phyloP scores from a whole-genome alignment of 2,329 filamentous ascomycete species.

The Ramularia endophylla region DNA sequence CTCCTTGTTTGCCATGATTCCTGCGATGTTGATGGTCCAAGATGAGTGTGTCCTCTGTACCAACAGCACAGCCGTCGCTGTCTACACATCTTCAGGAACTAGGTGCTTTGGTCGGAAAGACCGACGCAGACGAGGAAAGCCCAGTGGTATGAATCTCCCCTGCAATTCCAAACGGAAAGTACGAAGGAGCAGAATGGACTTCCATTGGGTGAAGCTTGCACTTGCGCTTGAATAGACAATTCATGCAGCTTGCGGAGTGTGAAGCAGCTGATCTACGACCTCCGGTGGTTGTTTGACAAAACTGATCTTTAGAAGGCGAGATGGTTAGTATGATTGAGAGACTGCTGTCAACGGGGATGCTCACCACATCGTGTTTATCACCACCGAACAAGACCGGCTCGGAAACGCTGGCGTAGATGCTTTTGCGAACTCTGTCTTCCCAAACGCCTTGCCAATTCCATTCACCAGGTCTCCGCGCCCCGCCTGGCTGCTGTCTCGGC shows the following conservation, averaged over 20 bases:
- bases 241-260: too few species aligned
- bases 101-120: too few species aligned
- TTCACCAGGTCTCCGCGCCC: conserved; percentile 62
- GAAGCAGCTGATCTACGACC: conserved; percentile 9
- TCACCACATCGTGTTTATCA: conserved; percentile 65
- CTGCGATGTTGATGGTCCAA: too few species aligned
- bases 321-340: conserved; percentile 3
- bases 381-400: conserved; percentile 74
- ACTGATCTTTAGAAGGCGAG: conserved; percentile 19
- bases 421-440: conserved; percentile 80
- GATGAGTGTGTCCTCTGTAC: too few species aligned
- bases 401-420: conserved; percentile 68
- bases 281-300: conserved; percentile 27
- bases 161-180: too few species aligned
- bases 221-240: too few species aligned
- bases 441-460: conserved; percentile 99
- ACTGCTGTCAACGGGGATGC: conserved; percentile 19
- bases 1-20: conserved; percentile 27
- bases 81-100: too few species aligned
- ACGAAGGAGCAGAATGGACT: too few species aligned
- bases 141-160: too few species aligned
- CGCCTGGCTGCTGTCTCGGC: conserved; percentile 31
- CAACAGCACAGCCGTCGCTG: too few species aligned
- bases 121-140: too few species aligned
- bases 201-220: too few species aligned